Conservation (phyloP, 2,329 filamentous ascomycete genomes). For the Xylaria sp. region DNA sequence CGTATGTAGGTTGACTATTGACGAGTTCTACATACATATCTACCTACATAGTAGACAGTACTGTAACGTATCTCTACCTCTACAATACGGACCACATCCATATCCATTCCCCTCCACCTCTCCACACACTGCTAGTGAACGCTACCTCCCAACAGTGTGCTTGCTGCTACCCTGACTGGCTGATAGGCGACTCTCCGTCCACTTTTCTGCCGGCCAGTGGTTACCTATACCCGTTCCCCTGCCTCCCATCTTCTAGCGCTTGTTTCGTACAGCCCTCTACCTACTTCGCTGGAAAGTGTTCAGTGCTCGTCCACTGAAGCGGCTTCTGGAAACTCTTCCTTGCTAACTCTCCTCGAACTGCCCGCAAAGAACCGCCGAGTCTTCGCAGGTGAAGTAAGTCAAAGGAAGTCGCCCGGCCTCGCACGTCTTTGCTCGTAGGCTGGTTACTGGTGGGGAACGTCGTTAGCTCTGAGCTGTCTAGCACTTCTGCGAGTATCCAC, state of each 20-base stretch:
- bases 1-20: background rate
- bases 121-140: conserved; percentile 17
- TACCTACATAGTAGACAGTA: conserved; percentile 1
- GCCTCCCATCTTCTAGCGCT: conserved; percentile 21
- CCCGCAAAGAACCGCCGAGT: conserved; percentile 5
- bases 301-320: conserved; percentile 24
- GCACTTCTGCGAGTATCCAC: conserved; percentile 10
- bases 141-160: background rate
- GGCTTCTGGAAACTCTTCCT: conserved; percentile 12
- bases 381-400: conserved; percentile 14
- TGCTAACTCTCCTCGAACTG: conserved; percentile 6
- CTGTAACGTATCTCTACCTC: conserved; percentile 17
- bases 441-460: conserved; percentile 32
- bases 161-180: conserved; percentile 26
- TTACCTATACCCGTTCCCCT: conserved; percentile 28
- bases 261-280: conserved; percentile 21
- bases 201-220: conserved; percentile 30
- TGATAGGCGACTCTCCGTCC: conserved; percentile 29
- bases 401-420: conserved; percentile 12
- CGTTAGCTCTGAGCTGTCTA: conserved; percentile 1
- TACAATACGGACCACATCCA: background rate
- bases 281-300: conserved; percentile 22
- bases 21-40: background rate
- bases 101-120: conserved; percentile 21
- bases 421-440: conserved; percentile 1